Evolutionary conservation across 1,139 yeast genomes (phyloP), one percentile per base, ranked within the genome.

Genomic region (Casaregolazyma suthepensis): DNA sequence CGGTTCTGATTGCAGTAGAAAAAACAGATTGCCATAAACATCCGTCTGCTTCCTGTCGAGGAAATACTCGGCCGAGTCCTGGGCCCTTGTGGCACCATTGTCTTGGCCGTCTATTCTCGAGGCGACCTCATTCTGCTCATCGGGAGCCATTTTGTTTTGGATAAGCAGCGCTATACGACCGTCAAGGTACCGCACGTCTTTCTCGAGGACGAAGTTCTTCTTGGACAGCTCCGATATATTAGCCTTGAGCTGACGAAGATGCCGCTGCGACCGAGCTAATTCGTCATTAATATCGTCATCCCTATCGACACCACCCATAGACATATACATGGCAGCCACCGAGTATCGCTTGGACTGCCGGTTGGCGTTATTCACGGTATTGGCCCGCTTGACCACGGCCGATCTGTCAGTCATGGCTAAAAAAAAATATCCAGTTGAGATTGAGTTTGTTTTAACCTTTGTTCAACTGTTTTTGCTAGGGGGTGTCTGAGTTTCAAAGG

Each of bases 141-240:
- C 74, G 13, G 66, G 54, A 15, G 72, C 73, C 68, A 72, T 71
- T 52, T 70, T 70, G 60, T 72, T 71, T 53, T 71, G 75, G 54
- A 72, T 72, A 26, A 73, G 64, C 49, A 71, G 63, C 13, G 75
- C 75, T 40, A 72, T 72, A 26, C 76, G 68, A 29, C 71, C 61
- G 57, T 72, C 76, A 44, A 72, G 63, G 54, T 70, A 72, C 44
- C 75, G 64, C 44, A 72, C 75, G 53, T 72, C 76, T 57, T 70
- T 67, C 56, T 73, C 76, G 50, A 71, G 62, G 48, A 71, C 60
- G 54, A 71, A 73, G 58, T 73, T 73, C 54, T 65, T 63, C 57
- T 71, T 72, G 40, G 71, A 64, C 58, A 69, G 73, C 50, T 69
- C 71, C 9, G 73, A 67, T 44, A 72, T 72, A 52, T 63, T 61